Percentiles rank a stretch among this genome's conserved stretches.
phyloP scores from a whole-genome alignment of 768 basidiomycete species.

The Lactarius sp. region DNA sequence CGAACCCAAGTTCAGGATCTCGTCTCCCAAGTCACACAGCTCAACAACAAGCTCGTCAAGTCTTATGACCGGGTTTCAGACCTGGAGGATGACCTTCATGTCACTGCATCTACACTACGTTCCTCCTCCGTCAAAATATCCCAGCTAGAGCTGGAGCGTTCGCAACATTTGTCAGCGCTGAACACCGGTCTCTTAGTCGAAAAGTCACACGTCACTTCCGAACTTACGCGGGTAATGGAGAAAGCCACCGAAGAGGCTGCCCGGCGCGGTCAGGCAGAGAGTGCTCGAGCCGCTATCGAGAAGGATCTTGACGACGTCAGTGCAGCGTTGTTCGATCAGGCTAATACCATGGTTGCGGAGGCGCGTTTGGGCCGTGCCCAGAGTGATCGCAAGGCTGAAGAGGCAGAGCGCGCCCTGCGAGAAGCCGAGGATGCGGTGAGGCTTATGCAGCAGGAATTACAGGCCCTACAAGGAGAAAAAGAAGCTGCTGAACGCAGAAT shows the following conservation, averaged over 20 bases:
- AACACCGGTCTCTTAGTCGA: constrained; percentile 92
- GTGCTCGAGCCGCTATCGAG: constrained; percentile 77
- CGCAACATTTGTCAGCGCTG: constrained; percentile 82
- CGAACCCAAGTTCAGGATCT: constrained; percentile 81
- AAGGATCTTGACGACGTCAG: constrained; percentile 93
- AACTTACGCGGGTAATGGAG: constrained; percentile 91
- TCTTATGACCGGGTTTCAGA: constrained; percentile 90
- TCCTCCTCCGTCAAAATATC: constrained; percentile 61
- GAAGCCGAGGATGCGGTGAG: constrained; percentile 85
- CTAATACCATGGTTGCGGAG: constrained; percentile 97
- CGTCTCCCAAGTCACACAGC: constrained; percentile 82
- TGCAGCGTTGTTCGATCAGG: constrained; percentile 83
- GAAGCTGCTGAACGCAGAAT: constrained; percentile 53
- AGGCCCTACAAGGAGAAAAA: constrained; percentile 62
- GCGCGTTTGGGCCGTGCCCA: constrained; percentile 63
- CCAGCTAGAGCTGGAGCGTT: constrained; percentile 78
- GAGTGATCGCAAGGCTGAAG: constrained; percentile 71
- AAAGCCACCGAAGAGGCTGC: constrained; percentile 94
- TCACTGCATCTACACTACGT: constrained; percentile 54
- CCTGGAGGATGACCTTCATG: constrained; percentile 85
- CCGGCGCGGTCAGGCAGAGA: constrained; percentile 85
- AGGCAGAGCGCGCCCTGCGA: constrained; percentile 70
- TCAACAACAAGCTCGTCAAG: constrained; percentile 89
- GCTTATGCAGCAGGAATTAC: constrained; percentile 82
- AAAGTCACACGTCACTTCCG: constrained; percentile 80